Evolutionary conservation across 1,139 yeast species (phyloP).

Genomic region (Candida smagusa): DNA sequence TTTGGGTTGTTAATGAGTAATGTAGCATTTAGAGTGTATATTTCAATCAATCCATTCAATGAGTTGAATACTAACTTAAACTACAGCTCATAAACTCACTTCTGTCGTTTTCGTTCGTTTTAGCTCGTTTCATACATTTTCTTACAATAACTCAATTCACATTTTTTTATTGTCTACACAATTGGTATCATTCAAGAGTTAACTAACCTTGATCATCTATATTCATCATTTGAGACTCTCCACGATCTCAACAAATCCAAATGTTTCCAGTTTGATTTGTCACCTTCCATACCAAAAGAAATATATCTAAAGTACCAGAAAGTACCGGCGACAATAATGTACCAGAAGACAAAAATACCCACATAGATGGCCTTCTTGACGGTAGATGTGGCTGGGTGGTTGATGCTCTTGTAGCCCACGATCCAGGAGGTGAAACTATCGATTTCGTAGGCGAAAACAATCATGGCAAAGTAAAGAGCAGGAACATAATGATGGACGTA

Average conservation of each 20-base stretch:
- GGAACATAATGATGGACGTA: constrained; percentile 97
- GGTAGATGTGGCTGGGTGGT: constrained; percentile 10
- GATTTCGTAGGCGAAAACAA: constrained; percentile 71
- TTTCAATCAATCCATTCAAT: no score
- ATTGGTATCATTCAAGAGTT: constrained; percentile 2
- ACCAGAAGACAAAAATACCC: constrained; percentile 41
- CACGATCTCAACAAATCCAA: constrained; percentile 77
- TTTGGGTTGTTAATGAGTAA: no score
- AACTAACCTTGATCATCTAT: constrained; percentile 11
- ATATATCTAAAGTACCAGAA: constrained; percentile 76
- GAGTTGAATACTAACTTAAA: no score
- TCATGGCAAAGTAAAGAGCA: constrained; percentile 90
- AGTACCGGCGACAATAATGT: constrained; percentile 57
- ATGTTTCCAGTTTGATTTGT: constrained; percentile 61
- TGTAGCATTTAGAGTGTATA: no score
- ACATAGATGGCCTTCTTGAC: constrained; percentile 23
- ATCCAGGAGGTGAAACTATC: constrained; percentile 57
- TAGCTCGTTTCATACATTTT: no score
- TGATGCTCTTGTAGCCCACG: constrained; percentile 24
- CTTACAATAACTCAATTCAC: neutral
- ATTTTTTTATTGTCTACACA: neutral
- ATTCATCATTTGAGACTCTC: constrained; percentile 48
- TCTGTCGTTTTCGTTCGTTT: no score
- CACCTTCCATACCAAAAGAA: constrained; percentile 90
- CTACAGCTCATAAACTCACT: no score